phyloP scores from a whole-genome alignment of 2,329 filamentous ascomycete species.

The Monosporascus sp. region DNA sequence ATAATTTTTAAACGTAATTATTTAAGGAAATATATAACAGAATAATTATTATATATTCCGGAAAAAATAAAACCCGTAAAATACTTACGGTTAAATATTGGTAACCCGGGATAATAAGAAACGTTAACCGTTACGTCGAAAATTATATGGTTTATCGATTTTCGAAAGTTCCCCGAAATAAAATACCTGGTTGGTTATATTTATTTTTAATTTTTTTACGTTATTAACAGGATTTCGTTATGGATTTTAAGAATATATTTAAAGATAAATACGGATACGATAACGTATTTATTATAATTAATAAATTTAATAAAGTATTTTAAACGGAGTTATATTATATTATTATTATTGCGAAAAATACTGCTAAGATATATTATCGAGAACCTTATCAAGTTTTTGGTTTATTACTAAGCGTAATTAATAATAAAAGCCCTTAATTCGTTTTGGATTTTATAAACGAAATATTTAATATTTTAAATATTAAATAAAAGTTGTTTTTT shows the following conservation, averaged over 20 bases:
- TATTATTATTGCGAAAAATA: neutral
- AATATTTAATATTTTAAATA: neutral
- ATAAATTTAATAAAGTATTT: neutral
- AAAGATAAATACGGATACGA: neutral
- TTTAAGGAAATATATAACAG: neutral
- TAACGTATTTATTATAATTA: too few relatives aligned
- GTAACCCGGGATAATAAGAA: neutral
- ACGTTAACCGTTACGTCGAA: neutral
- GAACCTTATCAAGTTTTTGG: neutral
- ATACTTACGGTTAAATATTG: neutral
- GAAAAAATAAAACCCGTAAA: neutral
- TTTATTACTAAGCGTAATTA: neutral
- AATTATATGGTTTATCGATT: neutral
- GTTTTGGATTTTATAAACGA: neutral
- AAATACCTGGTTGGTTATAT: neutral
- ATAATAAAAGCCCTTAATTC: neutral
- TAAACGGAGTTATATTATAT: neutral
- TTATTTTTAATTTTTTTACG: neutral
- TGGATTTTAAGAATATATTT: neutral
- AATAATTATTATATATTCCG: neutral
- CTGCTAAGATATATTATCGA: neutral
- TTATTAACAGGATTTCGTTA: neutral
- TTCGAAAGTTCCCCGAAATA: neutral
- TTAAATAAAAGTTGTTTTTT: neutral
- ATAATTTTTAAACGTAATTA: too few relatives aligned